Evolutionary conservation across 192 early-diverging fungal species (phyloP).

Genomic region (Mortierella hygrophila): DNA sequence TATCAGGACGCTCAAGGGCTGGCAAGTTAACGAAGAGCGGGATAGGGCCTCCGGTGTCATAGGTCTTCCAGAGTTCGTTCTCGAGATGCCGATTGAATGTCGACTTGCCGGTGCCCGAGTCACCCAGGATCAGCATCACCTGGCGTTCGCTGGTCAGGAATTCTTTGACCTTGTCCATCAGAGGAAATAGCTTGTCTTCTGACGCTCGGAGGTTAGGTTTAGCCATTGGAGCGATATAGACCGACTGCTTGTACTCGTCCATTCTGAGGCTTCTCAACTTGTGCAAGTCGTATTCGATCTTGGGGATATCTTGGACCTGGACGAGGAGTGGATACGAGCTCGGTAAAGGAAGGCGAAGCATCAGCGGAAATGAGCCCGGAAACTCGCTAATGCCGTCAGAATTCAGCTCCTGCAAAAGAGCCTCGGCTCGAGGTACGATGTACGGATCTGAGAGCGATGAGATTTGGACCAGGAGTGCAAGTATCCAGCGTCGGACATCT

Average conservation of each 20-base stretch:
- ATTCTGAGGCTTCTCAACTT: neutral
- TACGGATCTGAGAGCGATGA: too few species aligned
- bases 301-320: too few species aligned
- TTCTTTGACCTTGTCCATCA: neutral
- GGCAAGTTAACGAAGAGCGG: conserved; percentile 13
- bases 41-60: neutral
- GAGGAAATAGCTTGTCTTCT: neutral
- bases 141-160: neutral
- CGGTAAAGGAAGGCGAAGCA: too few species aligned
- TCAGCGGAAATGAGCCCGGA: too few species aligned
- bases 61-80: neutral
- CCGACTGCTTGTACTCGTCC: neutral
- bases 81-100: conserved; percentile 1
- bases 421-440: too few species aligned
- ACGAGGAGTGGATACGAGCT: too few species aligned
- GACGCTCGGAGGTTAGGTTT: neutral
- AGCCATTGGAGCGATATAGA: neutral
- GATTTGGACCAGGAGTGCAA: too few species aligned
- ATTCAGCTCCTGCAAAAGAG: too few species aligned
- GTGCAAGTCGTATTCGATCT: too few species aligned
- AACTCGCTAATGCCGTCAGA: too few species aligned
- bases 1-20: neutral
- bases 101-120: neutral
- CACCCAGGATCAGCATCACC: neutral
- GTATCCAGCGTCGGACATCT: too few species aligned